Base-by-base conservation (phyloP, 169 alveolate species). In the Plasmodium berghei region DNA sequence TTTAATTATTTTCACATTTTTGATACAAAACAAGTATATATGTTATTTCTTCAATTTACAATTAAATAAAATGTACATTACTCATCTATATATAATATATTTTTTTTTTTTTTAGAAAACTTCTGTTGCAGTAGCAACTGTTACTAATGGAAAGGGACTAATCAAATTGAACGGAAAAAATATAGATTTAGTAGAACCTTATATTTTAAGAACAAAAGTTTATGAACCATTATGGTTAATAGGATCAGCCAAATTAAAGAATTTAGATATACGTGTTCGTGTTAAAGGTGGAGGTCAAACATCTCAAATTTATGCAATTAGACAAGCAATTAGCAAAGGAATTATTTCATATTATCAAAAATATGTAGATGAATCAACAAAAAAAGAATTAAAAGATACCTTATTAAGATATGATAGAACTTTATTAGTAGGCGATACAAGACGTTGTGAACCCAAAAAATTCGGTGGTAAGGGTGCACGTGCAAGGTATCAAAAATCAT, bases 381-480 rank as follows among this genome's bases (percentile, higher is more conserved):
- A 97, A 94, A 96, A 96, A 93, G 98, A 97, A 93, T 92, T 97
- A 64, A 96, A 93, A 90, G 99, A 98, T 93, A 94, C 95, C 70
- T 96, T 99, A 62, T 96, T 98, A 92, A 97, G 99, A 94, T 98
- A 98, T 96, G 99, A 99, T 94, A 97, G 99, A 93, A 96, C 99
- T 83, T 96, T 99, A 87, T 96, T 99, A 87, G 99, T 99, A 67
- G 99, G 99, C 71, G 99, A 99, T 92, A 99, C 99, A 86, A 98
- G 99, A 92, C 97, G 99, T 92, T 96, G 99, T 92, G 99, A 98
- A 93, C 99, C 99, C 73, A 99, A 98, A 99, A 98, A 99, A 95
- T 99, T 96, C 94, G 99, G 99, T 52, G 99, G 99, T 92, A 96
- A 95, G 66, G 99, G 99, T 74, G 99, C 99, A 55, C 98, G 99